Percentiles rank a stretch among this genome's conserved stretches.
Evolutionary conservation across 202 grass and related monocot species (phyloP).

Genomic region (Setaria italica): DNA sequence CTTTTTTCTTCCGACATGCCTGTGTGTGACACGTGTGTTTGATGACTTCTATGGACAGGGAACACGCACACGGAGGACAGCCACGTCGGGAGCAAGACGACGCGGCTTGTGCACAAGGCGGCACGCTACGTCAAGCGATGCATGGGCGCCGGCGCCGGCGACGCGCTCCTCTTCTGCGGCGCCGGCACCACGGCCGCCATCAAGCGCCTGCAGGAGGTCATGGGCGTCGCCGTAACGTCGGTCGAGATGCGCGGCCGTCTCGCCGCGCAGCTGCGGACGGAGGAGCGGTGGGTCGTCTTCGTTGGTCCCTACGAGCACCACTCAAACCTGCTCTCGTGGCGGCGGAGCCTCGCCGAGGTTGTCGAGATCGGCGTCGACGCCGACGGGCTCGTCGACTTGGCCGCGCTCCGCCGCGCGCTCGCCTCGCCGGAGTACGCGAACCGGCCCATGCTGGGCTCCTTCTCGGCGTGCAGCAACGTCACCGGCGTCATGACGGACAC

Average conservation of each 20-base stretch:
- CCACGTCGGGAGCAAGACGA: slow-evolving; percentile 74
- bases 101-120: slow-evolving; percentile 54
- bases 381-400: slow-evolving; percentile 60
- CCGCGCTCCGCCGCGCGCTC: slow-evolving; percentile 50
- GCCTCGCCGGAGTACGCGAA: slow-evolving; percentile 18
- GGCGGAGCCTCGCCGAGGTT: slow-evolving; percentile 74
- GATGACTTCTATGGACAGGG: slow-evolving; percentile 33
- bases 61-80: slow-evolving; percentile 90
- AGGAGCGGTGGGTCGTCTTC: slow-evolving; percentile 82
- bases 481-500: slow-evolving; percentile 73
- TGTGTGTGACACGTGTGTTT: too few species aligned
- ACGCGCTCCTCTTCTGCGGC: slow-evolving; percentile 73
- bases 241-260: slow-evolving; percentile 41
- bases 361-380: slow-evolving; percentile 66
- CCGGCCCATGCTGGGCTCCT: slow-evolving; percentile 75
- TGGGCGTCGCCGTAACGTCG: slow-evolving; percentile 49
- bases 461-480: slow-evolving; percentile 94
- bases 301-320: slow-evolving; percentile 90
- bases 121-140: slow-evolving; percentile 72
- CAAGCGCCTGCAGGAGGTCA: slow-evolving; percentile 78
- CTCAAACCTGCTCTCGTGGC: slow-evolving; percentile 90
- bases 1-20: too few species aligned
- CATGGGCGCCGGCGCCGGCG: slow-evolving; percentile 59
- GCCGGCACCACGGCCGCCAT: slow-evolving; percentile 70
- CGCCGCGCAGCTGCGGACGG: slow-evolving; percentile 3